Conservation (phyloP, 2,329 filamentous ascomycete species). For the Eutypa lata region DNA sequence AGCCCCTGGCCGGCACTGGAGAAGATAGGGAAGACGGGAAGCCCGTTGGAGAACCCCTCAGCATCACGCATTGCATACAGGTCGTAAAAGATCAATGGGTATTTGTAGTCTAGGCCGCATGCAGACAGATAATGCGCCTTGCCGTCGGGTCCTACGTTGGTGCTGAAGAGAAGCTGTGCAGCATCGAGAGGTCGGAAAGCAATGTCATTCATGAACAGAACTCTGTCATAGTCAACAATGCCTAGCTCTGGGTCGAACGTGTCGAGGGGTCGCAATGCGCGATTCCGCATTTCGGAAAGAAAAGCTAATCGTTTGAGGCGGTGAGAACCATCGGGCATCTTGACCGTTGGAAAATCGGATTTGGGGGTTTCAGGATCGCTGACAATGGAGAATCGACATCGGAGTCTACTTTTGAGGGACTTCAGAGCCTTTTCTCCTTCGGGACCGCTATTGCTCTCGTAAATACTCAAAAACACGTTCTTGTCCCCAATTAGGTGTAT, state of each 20-base stretch:
- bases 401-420: constrained; percentile 45
- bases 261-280: constrained; percentile 62
- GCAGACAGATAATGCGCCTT: constrained; percentile 60
- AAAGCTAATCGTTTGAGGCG: constrained; percentile 73
- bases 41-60: constrained; percentile 60
- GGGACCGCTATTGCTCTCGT: constrained; percentile 66
- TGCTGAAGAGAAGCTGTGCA: constrained; percentile 58
- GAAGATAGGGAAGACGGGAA: constrained; percentile 69
- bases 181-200: constrained; percentile 49
- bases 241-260: constrained; percentile 33
- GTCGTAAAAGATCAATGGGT: constrained; percentile 69
- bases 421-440: constrained; percentile 52
- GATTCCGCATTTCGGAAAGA: constrained; percentile 70
- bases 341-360: constrained; percentile 54
- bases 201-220: constrained; percentile 69
- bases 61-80: constrained; percentile 68
- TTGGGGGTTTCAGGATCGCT: constrained; percentile 58
- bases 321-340: constrained; percentile 57
- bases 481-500: constrained; percentile 63
- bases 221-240: constrained; percentile 47
- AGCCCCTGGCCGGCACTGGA: constrained; percentile 47
- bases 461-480: constrained; percentile 70
- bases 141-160: constrained; percentile 51
- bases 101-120: constrained; percentile 69
- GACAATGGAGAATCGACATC: constrained; percentile 50